Evolutionary conservation across 129 eudicot species (phyloP).

Genomic region (Artemisia argyi): DNA sequence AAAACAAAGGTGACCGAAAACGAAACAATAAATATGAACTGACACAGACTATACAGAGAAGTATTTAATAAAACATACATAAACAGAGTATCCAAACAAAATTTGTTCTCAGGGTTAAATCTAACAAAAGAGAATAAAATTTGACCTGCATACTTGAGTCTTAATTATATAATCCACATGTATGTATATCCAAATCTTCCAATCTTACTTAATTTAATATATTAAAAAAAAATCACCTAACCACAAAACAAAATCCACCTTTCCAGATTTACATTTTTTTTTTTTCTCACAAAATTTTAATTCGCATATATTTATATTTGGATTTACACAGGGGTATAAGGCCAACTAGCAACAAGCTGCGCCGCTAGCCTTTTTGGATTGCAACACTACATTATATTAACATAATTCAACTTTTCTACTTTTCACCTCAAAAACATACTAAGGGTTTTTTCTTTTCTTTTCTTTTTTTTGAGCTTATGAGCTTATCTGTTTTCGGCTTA

Average conservation of each 20-base stretch:
- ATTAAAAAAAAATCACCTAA: conserved; percentile 16
- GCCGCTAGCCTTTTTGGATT: no score
- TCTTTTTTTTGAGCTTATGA: no score
- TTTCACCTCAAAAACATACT: no score
- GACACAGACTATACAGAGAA: not conserved
- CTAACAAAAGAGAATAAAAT: conserved; percentile 1
- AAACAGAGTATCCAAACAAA: conserved; percentile 1
- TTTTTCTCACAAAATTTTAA: no score
- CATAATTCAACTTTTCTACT: not conserved
- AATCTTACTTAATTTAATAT: conserved; percentile 13
- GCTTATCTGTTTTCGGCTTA: no score
- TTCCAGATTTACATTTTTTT: conserved; percentile 14
- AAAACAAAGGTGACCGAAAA: not conserved
- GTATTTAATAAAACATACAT: not conserved
- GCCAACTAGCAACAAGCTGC: no score
- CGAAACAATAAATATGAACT: conserved; percentile 13
- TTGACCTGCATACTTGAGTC: conserved; percentile 16
- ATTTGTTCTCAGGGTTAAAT: conserved; percentile 7
- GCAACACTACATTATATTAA: not conserved
- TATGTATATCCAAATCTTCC: conserved; percentile 22
- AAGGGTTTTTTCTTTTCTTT: no score
- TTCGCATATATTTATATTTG: no score
- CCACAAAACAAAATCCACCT: conserved; percentile 22
- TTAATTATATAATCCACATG: conserved; percentile 8
- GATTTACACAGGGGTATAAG: no score